These are phyloP conservation scores for Boletus rubescentipes DNA, from an alignment of 768 basidiomycete genomes.

Conservation along the genomic window DNA sequence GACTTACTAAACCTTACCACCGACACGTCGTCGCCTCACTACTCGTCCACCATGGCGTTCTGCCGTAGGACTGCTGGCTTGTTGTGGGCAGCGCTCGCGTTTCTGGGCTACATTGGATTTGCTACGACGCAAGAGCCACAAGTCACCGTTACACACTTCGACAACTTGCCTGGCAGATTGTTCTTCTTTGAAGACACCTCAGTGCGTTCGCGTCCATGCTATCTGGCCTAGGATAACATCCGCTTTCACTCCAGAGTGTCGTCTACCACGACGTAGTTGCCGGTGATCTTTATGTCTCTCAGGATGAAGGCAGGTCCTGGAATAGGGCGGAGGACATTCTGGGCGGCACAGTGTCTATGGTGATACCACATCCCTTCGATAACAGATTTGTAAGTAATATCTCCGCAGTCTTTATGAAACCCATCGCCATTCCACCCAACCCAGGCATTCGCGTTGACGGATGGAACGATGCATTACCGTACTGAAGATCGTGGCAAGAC, in stretches of 20 bases:
- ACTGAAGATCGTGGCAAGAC: conserved; percentile 85
- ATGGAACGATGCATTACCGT: conserved; percentile 75
- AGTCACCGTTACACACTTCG: conserved; percentile 52
- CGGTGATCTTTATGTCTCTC: conserved; percentile 73
- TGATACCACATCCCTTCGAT: conserved; percentile 87
- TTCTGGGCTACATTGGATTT: conserved; percentile 21
- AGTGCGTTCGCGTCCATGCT: conserved; percentile 48
- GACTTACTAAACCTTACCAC: conserved; percentile 1
- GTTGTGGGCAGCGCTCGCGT: conserved; percentile 26
- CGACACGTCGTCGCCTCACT: conserved; percentile 13
- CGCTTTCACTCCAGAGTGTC: conserved; percentile 44
- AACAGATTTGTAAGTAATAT: conserved; percentile 59
- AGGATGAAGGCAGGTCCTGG: conserved; percentile 85
- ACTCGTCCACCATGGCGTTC: conserved; percentile 27
- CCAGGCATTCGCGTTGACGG: conserved; percentile 86
- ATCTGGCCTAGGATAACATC: neutral
- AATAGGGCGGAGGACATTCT: conserved; percentile 47
- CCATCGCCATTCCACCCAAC: neutral
- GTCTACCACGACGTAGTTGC: conserved; percentile 76
- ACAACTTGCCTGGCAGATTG: conserved; percentile 70
- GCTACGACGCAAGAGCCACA: conserved; percentile 46
- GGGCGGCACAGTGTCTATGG: conserved; percentile 58
- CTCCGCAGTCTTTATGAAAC: neutral
- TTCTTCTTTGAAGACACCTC: conserved; percentile 94
- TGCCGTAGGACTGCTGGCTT: conserved; percentile 28